Evolutionary conservation across 176 grass and related monocot species (phyloP), one percentile per base, ranked within the genome.

Genomic region (Zea luxurians): DNA sequence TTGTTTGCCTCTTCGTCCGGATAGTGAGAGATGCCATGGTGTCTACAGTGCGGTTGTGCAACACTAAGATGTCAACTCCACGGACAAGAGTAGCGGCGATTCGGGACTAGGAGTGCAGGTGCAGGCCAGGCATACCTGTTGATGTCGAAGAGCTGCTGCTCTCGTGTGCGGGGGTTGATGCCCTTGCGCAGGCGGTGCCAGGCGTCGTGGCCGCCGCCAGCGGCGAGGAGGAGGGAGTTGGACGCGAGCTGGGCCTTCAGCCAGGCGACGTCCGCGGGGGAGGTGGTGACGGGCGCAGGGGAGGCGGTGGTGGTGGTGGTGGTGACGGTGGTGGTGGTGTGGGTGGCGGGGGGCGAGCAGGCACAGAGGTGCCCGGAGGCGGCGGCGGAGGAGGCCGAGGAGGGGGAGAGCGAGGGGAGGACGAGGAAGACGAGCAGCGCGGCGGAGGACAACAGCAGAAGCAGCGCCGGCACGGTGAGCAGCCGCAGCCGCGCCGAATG

Each of bases 141-240:
- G 47, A 99, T 87, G 81, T 99, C 92, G 68, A 90, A 49, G 58
- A 99, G 89, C 82, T 99, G 96, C 50, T 89, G 81, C 4, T 84
- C 83, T 61, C 96, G 87, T 52, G 90, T 95, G 67, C 96, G 92
- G 45, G 92, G 92, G 52, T 99, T 99, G 86, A 99, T 99, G 76
- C 92, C 96, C 82, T 99, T 99, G 68, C 96, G 92, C 65, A 93
- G 90, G 63, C 79, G 50, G 68, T 89, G 92, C 89, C 86, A 89
- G 61, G 88, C 61, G 47, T 74, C 88, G 54, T 52, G 55, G 15
- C 81, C 74, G 44, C 81, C 91, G 43, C 45, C 70, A 52, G n/a
- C 76, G 40, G 85, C 71, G 59, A 72, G 77, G 71, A 83, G 80
- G 83, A 93, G 86, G 73, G 83, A 90, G 90, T 95, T 95, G 60